Evolutionary conservation across 257 asterid species (phyloP).

Genomic region (Fraxinus cuspidata): DNA sequence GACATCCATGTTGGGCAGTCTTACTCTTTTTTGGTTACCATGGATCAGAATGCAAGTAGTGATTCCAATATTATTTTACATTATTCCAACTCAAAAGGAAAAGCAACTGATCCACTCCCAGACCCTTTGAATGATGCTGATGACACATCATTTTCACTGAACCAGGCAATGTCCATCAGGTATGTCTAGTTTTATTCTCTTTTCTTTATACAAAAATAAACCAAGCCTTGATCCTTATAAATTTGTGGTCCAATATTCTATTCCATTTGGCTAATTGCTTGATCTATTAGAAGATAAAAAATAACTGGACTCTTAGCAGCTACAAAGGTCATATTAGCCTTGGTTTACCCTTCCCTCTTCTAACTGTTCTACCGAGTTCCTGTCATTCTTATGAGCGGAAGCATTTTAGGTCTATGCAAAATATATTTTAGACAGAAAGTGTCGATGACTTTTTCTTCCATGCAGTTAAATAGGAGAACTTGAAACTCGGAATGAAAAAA

Average conservation of each 20-base stretch:
- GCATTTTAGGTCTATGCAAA: neutral
- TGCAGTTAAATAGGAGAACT: neutral
- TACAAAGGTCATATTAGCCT: neutral
- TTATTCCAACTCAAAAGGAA: constrained; percentile 78
- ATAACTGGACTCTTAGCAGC: neutral
- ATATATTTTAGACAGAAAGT: neutral
- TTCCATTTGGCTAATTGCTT: neutral
- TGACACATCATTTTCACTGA: constrained; percentile 58
- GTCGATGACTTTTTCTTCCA: neutral
- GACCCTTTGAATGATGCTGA: constrained; percentile 81
- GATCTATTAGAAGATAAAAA: neutral
- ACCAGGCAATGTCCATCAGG: constrained; percentile 93
- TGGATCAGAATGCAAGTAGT: constrained; percentile 97
- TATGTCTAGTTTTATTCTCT: constrained; percentile 15
- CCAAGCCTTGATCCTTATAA: no score
- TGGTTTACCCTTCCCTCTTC: neutral
- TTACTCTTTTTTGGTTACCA: constrained; percentile 70
- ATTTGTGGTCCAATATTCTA: neutral
- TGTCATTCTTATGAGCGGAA: neutral
- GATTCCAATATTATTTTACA: constrained; percentile 84
- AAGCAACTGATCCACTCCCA: constrained; percentile 78
- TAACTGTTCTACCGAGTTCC: neutral
- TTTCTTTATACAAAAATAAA: neutral
- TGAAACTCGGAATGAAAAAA: neutral
- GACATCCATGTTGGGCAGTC: constrained; percentile 97